A percentile compares a stretch with the other conserved stretches of the same genome.
These are phyloP conservation scores for Populus tremula DNA, from an alignment of 345 rosid genomes.

Conservation along the genomic window DNA sequence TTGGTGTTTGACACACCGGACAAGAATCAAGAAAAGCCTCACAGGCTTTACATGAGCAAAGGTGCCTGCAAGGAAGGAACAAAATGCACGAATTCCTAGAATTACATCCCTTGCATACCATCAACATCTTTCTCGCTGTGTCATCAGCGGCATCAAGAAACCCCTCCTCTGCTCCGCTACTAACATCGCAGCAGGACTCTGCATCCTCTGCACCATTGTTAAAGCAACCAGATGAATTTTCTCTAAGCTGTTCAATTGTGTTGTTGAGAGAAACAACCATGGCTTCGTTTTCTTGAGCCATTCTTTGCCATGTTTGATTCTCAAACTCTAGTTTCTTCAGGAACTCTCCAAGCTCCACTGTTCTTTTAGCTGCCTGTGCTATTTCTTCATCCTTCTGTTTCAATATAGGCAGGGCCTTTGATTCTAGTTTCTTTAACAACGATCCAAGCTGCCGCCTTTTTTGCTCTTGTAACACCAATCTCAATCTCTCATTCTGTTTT, in stretches of 20 bases:
- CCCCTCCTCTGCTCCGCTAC: constrained; percentile 14
- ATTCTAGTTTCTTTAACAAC: constrained; percentile 28
- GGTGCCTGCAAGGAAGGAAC: constrained; percentile 94
- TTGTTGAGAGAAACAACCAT: constrained; percentile 30
- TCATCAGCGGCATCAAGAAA: neutral
- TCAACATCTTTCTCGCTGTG: neutral
- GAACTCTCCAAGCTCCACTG: constrained; percentile 30
- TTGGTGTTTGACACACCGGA: constrained; percentile 63
- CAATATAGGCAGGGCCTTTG: constrained; percentile 26
- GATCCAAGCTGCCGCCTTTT: constrained; percentile 23
- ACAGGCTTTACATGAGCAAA: constrained; percentile 68
- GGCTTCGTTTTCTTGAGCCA: constrained; percentile 38
- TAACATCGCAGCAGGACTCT: constrained; percentile 46
- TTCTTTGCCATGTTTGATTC: constrained; percentile 33
- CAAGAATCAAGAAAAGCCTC: constrained; percentile 55
- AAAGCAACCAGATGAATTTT: constrained; percentile 36
- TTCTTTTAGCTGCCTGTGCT: constrained; percentile 20
- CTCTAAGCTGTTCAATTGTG: constrained; percentile 44
- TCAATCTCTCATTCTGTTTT: constrained; percentile 37
- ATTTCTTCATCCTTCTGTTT: constrained; percentile 37
- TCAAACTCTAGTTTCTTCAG: constrained; percentile 33
- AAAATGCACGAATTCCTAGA: constrained; percentile 52
- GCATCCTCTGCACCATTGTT: constrained; percentile 47
- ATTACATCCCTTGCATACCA: constrained; percentile 54
- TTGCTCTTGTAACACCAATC: constrained; percentile 34